Base-by-base conservation (phyloP, 208 protist genomes). In the Tritrichomonas foetus region DNA sequence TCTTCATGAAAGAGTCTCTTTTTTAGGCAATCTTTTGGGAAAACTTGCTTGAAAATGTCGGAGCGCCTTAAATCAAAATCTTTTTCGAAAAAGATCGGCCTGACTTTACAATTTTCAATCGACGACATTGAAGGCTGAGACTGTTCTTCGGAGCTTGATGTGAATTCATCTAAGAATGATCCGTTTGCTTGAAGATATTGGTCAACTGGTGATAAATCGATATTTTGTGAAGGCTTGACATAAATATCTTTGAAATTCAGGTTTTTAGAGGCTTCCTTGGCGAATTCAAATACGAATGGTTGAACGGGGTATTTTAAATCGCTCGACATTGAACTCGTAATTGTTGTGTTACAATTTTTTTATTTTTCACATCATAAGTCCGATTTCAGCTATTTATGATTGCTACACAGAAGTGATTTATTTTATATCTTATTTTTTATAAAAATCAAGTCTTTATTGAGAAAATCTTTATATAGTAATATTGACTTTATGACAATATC, bases 231-330 rank as follows among this genome's bases (percentile, higher is more conserved):
- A 57, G 44, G 78, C 41, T 89, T 57, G 5, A 89, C 39, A 11
- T 53, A 49, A 41, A 89, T 89, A 57, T 89, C 78, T 20, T 44
- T 53, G 57, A 89, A 89, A 89, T 33, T 57, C 3, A 89, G 20
- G 1, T 53, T 89, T 47, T 89, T 89, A 2, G 78, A 89, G 20
- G 78, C 78, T n/a, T 89, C 47, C 39, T 47, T 89, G 1, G 78
- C 78, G 30, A 89, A 89, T 57, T 89, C 78, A 39, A 89, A 89
- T 20, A 89, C 78, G 39, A 89, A 89, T 30, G 78, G 78, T 27
- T 89, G 78, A 39, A 89, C 78, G 11, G 78, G 78, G 57, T 89
- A 89, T 16, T 89, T 89, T 57, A 89, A 36, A 44, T 89, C 78
- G 16, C 53, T 61, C 16, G 53, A 5, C 53, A 61, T 61, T 61